Evolutionary conservation across 83 land plant species (phyloP).

Genomic region (Picea engelmannii): DNA sequence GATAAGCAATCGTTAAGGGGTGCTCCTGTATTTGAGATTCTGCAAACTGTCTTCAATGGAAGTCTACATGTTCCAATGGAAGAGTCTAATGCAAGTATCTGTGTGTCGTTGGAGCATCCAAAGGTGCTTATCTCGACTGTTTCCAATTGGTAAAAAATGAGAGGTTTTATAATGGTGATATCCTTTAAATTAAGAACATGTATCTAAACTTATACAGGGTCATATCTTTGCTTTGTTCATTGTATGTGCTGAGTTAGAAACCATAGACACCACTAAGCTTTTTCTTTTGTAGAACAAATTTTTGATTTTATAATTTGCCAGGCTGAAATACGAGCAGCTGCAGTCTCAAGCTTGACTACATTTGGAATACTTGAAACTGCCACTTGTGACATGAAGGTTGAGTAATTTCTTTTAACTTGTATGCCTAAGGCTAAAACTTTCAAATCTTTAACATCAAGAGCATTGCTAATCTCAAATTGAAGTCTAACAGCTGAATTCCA

Average conservation of each 20-base stretch:
- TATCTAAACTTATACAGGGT: neutral
- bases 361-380: conserved; percentile 17
- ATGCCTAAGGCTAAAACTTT: neutral
- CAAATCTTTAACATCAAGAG: neutral
- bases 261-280: neutral
- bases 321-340: conserved; percentile 54
- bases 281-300: neutral
- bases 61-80: conserved; percentile 42
- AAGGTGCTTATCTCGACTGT: conserved; percentile 36
- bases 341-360: conserved; percentile 23
- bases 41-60: conserved; percentile 48
- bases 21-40: conserved; percentile 26
- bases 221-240: neutral
- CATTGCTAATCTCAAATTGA: neutral
- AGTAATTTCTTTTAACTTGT: neutral
- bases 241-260: neutral
- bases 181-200: neutral
- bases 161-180: neutral
- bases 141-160: neutral
- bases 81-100: conserved; percentile 59
- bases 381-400: conserved; percentile 30
- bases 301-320: conserved; percentile 11
- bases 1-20: conserved; percentile 19
- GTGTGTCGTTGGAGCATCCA: conserved; percentile 69
- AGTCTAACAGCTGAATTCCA: neutral